Percentiles rank a stretch among this genome's conserved stretches.
These are phyloP conservation scores for Sarcodon aspratus DNA, from an alignment of 768 basidiomycete genomes.

Conservation along the genomic window DNA sequence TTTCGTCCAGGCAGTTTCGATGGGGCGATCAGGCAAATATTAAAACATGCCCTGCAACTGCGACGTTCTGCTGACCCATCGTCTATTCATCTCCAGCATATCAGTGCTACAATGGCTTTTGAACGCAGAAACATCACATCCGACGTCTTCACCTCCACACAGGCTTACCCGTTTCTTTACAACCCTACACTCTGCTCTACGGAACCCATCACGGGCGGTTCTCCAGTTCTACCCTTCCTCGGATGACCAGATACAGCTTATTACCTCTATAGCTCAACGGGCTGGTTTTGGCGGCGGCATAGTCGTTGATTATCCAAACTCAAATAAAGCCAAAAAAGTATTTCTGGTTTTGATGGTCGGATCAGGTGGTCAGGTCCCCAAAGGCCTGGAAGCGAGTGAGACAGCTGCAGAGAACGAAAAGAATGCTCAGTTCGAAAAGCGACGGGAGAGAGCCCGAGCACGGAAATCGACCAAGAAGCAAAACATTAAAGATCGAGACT, in stretches of 20 bases:
- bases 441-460: constrained; percentile 55
- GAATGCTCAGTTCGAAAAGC: constrained; percentile 62
- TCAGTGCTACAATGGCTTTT: constrained; percentile 99
- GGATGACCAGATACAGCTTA: constrained; percentile 94
- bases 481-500: constrained; percentile 66
- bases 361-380: constrained; percentile 63
- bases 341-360: constrained; percentile 92
- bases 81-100: constrained; percentile 42
- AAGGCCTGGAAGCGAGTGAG: constrained; percentile 60
- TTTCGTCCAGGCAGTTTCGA: constrained; percentile 97
- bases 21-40: constrained; percentile 81
- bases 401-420: constrained; percentile 37
- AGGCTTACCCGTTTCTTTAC: constrained; percentile 86
- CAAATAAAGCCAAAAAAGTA: constrained; percentile 89
- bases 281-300: constrained; percentile 96
- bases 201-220: constrained; percentile 77
- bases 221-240: constrained; percentile 95
- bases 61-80: not conserved
- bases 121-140: constrained; percentile 89
- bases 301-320: constrained; percentile 96
- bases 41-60: not conserved
- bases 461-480: constrained; percentile 59
- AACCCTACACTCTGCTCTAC: constrained; percentile 76
- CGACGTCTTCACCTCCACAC: constrained; percentile 81
- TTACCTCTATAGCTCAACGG: constrained; percentile 84